Percentiles rank a stretch among this genome's conserved stretches.
phyloP scores from a whole-genome alignment of 2,329 filamentous ascomycete species.

The Tolypocladium pustulatum region DNA sequence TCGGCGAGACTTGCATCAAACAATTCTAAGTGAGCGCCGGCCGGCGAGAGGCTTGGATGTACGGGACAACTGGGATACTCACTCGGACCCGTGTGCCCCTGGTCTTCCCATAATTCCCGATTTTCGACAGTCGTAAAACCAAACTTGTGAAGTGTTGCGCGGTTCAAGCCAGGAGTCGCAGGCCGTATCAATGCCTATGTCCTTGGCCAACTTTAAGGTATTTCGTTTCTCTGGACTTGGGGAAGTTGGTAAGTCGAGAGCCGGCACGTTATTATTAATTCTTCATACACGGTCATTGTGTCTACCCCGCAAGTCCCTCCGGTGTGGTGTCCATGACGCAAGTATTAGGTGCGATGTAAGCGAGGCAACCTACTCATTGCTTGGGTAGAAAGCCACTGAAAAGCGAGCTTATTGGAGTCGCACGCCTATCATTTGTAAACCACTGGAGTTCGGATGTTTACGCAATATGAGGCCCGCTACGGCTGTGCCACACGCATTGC shows the following conservation, averaged over 20 bases:
- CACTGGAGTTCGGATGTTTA: too few relatives aligned
- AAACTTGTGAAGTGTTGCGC: neutral
- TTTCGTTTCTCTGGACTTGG: neutral
- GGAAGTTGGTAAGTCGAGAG: neutral
- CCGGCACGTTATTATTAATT: neutral
- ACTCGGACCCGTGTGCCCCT: conserved; percentile 6
- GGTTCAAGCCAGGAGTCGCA: neutral
- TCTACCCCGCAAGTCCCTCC: neutral
- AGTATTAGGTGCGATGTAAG: neutral
- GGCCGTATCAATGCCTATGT: neutral
- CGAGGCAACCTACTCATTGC: neutral
- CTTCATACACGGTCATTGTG: neutral
- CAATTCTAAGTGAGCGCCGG: neutral
- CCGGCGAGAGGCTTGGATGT: neutral
- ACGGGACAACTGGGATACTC: too few relatives aligned
- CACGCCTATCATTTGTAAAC: neutral
- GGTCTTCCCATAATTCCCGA: conserved; percentile 4
- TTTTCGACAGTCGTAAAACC: neutral
- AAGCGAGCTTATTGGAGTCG: neutral
- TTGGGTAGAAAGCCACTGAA: too few relatives aligned
- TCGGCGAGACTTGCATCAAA: conserved; percentile 13
- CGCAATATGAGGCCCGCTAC: too few relatives aligned
- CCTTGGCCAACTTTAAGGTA: neutral
- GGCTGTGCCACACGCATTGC: too few relatives aligned
- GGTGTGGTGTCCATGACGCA: neutral